Percentiles rank a stretch among this genome's conserved stretches.
Evolutionary conservation across 306 rosid species (phyloP).

Genomic region (Canavalia gladiata): DNA sequence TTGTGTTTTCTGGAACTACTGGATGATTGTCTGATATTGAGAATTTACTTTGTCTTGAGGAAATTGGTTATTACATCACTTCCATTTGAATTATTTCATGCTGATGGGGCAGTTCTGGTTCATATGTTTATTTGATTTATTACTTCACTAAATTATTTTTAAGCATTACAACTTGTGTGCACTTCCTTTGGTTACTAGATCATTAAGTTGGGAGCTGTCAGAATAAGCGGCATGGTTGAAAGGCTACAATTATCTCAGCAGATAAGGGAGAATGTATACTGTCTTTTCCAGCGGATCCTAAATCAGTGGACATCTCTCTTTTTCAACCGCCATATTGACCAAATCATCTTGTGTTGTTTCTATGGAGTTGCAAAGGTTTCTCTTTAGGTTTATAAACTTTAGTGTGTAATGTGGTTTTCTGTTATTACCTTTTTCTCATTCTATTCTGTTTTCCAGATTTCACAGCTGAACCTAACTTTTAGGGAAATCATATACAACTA

Average conservation of each 20-base stretch:
- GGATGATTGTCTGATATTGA: background rate
- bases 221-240: conserved; percentile 98
- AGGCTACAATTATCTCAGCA: conserved; percentile 90
- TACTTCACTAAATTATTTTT: conserved; percentile 20
- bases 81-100: conserved; percentile 17
- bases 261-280: conserved; percentile 89
- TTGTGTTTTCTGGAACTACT: conserved; percentile 16
- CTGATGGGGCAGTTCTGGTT: conserved; percentile 30
- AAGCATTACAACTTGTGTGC: conserved; percentile 42
- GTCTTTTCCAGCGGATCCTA: conserved; percentile 90
- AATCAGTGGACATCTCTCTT: conserved; percentile 82
- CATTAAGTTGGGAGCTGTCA: conserved; percentile 92
- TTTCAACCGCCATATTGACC: conserved; percentile 96
- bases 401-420: conserved; percentile 29
- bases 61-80: conserved; percentile 9
- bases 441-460: conserved; percentile 76
- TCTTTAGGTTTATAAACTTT: conserved; percentile 28
- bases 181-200: conserved; percentile 64
- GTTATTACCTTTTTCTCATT: conserved; percentile 42
- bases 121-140: conserved; percentile 19
- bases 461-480: conserved; percentile 86
- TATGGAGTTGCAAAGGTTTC: conserved; percentile 95
- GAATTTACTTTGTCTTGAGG: conserved; percentile 27
- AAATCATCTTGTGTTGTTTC: conserved; percentile 93
- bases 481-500: conserved; percentile 89